Conservation (phyloP, 164 flowering plant genomes). For the Aristolochia californica region DNA sequence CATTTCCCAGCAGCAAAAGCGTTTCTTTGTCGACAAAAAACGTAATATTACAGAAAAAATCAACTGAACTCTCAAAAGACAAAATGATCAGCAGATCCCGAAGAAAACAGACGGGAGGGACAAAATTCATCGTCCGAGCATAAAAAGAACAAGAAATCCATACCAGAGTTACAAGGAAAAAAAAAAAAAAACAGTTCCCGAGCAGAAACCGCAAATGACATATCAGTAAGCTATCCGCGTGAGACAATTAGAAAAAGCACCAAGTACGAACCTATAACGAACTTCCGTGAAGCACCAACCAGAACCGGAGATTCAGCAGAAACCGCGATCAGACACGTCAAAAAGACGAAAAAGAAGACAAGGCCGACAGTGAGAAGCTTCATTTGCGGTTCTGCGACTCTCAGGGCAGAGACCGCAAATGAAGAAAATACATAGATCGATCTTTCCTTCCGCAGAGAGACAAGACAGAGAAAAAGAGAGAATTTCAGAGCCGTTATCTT, state of each 20-base stretch:
- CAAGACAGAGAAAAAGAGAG: neutral
- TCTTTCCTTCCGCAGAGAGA: neutral
- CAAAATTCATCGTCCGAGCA: neutral
- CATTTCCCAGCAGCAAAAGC: too few relatives aligned
- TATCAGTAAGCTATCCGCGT: neutral
- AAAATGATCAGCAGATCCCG: too few relatives aligned
- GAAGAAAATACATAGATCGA: constrained; percentile 1
- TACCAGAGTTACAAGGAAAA: neutral
- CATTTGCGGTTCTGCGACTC: neutral
- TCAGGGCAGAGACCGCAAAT: constrained; percentile 1
- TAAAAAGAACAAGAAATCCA: neutral
- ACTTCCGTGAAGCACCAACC: neutral
- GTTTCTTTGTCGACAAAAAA: too few relatives aligned
- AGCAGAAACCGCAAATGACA: neutral
- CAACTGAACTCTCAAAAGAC: too few relatives aligned
- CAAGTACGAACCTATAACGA: neutral
- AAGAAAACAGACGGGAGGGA: neutral
- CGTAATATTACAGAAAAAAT: too few relatives aligned
- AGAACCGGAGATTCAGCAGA: neutral
- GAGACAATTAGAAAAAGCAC: neutral
- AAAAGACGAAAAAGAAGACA: neutral
- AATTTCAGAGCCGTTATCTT: neutral
- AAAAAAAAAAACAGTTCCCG: neutral
- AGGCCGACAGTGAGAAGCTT: neutral
- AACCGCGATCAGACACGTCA: neutral